Evolutionary conservation across 768 basidiomycete species (phyloP), one percentile per base, ranked within the genome.

Genomic region (Nidula microcarpa): DNA sequence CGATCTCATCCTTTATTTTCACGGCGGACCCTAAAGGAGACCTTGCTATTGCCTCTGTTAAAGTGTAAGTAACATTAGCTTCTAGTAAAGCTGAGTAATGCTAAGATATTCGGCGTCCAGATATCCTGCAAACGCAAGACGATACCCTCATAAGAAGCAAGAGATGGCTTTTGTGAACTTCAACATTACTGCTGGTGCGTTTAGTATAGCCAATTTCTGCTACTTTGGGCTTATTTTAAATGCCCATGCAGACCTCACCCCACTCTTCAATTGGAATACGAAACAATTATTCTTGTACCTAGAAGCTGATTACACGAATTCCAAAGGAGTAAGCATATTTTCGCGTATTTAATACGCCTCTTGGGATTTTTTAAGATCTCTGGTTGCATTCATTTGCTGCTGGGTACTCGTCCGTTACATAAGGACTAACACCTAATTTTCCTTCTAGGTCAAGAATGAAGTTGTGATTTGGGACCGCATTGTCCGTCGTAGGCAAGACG

Each of bases 231-330:
- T 30, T 30, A 30, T 30, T 30, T 30, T 30, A 4, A 30, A 30
- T 30, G 23, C 23, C 23, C 4, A 30, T 18, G 46, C 57, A 94
- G 94, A 96, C 70, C 74, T 96, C 4, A 74, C 81, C 7, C 83
- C 94, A 10, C 75, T 96, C 33, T 96, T 94, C 71, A 74, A 94
- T 70, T 96, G 93, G 93, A 96, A 96, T 68, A 95, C 94, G n/a
- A 96, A 96, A 69, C 94, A 96, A 64, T 64, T 96, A 9, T 95
- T 96, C 66, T 67, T 95, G 10, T 94, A 91, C 62, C 79, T 96
- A 34, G 82, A 86, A 60, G 94, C 90, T 0, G 91, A 95, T 66
- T 95, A 94, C 64, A 77, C 76, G 34, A 89, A 85, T 51, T 67
- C 76, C 0, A 72, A 87, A 66, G 85, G 90, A 46, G 93, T 93